Conservation (phyloP, 495 filamentous ascomycete genomes). For the Aspergillus biplanus region DNA sequence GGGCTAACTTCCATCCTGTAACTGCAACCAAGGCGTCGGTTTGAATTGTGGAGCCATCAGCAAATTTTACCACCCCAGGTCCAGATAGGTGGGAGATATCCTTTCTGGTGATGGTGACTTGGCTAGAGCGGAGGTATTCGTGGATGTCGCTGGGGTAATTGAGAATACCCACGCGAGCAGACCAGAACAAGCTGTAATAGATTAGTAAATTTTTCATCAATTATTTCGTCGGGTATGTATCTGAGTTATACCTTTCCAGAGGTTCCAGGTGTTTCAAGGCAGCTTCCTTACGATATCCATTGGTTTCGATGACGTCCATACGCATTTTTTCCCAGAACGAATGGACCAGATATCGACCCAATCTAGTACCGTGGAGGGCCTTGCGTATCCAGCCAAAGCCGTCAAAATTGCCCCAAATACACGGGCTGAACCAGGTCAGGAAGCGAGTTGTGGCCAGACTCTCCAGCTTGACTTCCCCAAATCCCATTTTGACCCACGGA, state of each 20-base stretch:
- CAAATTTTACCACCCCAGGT: conserved; percentile 53
- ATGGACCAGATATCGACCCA: conserved; percentile 69
- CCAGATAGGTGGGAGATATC: conserved; percentile 57
- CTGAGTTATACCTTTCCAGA: conserved; percentile 1
- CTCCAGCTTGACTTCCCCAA: conserved; percentile 56
- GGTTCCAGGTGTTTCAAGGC: conserved; percentile 6
- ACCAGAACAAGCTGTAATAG: conserved; percentile 47
- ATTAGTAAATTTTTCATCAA: too few relatives aligned
- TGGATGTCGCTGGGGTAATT: conserved; percentile 70
- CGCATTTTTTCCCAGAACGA: conserved; percentile 66
- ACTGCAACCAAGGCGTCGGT: conserved; percentile 65
- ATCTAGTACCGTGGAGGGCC: conserved; percentile 65
- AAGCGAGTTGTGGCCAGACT: conserved; percentile 63
- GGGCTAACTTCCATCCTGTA: conserved; percentile 67
- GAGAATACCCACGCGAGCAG: conserved; percentile 65
- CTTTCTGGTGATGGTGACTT: conserved; percentile 61
- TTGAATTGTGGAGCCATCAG: conserved; percentile 54
- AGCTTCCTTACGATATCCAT: conserved; percentile 43
- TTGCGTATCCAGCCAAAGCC: conserved; percentile 47
- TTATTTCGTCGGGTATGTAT: too few relatives aligned
- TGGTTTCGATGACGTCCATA: conserved; percentile 58
- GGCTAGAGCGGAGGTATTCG: conserved; percentile 59
- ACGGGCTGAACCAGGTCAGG: conserved; percentile 64
- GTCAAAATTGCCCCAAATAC: conserved; percentile 60
- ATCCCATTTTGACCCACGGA: conserved; percentile 63